Base-by-base conservation (phyloP, 352 stramenopile genomes). In the Thalassiosira ordinaria region DNA sequence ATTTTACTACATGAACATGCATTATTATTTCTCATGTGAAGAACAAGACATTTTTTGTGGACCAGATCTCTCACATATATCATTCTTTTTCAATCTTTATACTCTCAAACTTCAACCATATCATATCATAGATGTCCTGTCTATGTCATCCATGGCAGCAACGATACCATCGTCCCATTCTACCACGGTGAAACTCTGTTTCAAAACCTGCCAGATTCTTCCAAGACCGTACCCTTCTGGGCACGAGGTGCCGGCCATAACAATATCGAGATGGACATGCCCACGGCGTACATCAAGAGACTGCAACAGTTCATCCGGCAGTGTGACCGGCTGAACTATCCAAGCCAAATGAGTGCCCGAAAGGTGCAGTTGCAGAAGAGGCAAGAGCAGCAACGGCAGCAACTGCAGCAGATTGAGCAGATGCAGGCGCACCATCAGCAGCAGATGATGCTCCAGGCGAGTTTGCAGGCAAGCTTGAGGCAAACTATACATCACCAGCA, bases 231-330 rank as follows among this genome's bases (percentile, higher is more conserved):
- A 70, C 97, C 97, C 2, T 95, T 98, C 33, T 99, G 97, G 96
- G 95, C 98, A 4, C 91, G 92, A 6, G 95, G 97, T 74, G 96
- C 94, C 3, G 96, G 97, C 0, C 96, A 99, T 83, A 99, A 99
- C 87, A 98, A 99, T 78, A 96, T 99, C 46, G 97, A 99, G 71
- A 77, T 76, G 70, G 77, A 80, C 66, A 85, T 85, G 77, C 62
- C 77, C 22, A 85, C 70, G 1, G 77, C 77, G 11, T 85, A 78
- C 70, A 74, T 85, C 39, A 85, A 85, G 51, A 29, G 77, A 35
- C 53, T 85, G 13, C 57, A 74, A 47, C 77, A 85, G 51, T 85
- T 85, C 37, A 49, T 85, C 20, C 60, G 77, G 27, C 64, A 85
- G 47, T 85, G 77, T 53, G 68, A 85, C 55, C 51, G 70, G 13